Base-by-base conservation (phyloP, 1,284 basidiomycete genomes). In the Malassezia cuniculi region DNA sequence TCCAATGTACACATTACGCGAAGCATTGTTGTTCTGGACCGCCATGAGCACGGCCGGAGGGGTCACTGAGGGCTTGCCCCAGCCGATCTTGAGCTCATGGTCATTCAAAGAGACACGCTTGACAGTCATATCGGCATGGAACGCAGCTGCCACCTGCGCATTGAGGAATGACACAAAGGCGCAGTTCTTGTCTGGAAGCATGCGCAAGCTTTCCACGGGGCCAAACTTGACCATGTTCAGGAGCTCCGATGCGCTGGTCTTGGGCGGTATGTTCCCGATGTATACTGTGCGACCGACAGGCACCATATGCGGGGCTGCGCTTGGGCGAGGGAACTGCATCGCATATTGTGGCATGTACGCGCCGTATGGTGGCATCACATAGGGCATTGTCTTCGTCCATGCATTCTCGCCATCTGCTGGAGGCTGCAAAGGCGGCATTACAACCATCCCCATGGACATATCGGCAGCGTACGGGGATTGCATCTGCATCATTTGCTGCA, bases 171-270 rank as follows among this genome's bases (percentile, higher is more conserved):
- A 94, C 51, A 97, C 78, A 75, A 97, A 97, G 39, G 93, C 89
- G 66, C 90, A 95, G 10, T 81, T 85, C 70, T 94, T 95, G 69
- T 95, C 90, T 27, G 87, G 85, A n/a, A 95, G 76, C 26, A 97
- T 81, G 36, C 85, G 82, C 60, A 95, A 83, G 36, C 79, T 82
- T 69, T 95, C 90, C 52, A 97, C 81, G 0, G 90, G 90, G 5
- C 90, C 93, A 67, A 94, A 95, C 60, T 93, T 86, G 52, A 97
- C 90, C 48, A 94, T 80, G 69, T 87, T 94, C 60, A 95, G 80
- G 18, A 97, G 78, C 69, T 97, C 90, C 66, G 95, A 89, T 42
- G 94, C 87, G 5, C 86, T 89, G 0, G 90, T 89, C 16, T 85
- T 85, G n/a, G 82, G 75, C 11, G 90, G 90, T 28, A 97, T 76